phyloP scores from a whole-genome alignment of 139 green algal species.

The Edaphochlamys debaryana region DNA sequence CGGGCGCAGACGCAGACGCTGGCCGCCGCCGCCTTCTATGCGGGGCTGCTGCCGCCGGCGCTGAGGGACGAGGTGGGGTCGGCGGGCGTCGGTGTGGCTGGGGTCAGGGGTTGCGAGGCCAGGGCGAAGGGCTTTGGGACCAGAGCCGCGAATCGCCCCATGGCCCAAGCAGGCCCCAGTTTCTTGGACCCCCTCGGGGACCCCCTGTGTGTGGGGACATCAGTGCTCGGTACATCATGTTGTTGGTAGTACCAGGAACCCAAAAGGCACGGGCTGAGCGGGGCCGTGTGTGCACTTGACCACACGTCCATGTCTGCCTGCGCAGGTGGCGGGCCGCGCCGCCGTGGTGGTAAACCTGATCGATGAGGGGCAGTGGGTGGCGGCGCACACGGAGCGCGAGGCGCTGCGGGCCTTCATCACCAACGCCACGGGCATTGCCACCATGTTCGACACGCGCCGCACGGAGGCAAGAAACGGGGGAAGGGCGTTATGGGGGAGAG shows the following conservation, averaged over 20 bases:
- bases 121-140: no score
- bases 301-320: no score
- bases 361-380: slow-evolving; percentile 53
- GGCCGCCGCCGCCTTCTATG: slow-evolving; percentile 57
- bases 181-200: no score
- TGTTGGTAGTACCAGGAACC: no score
- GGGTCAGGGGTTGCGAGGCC: not conserved
- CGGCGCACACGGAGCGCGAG: slow-evolving; percentile 53
- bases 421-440: slow-evolving; percentile 60
- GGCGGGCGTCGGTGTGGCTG: no score
- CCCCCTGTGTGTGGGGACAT: no score
- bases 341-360: slow-evolving; percentile 35
- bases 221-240: no score
- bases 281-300: no score
- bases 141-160: no score
- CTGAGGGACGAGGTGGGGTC: slow-evolving; percentile 52
- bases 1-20: slow-evolving; percentile 65
- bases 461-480: slow-evolving; percentile 12
- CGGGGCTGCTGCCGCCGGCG: slow-evolving; percentile 63
- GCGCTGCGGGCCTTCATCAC: slow-evolving; percentile 48
- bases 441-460: slow-evolving; percentile 70
- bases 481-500: no score
- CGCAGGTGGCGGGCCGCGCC: slow-evolving; percentile 15
- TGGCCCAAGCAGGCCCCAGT: no score
- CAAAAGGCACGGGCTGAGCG: no score